Evolutionary conservation across 768 basidiomycete genomes (phyloP).

Genomic region (Wakefieldia striispora): DNA sequence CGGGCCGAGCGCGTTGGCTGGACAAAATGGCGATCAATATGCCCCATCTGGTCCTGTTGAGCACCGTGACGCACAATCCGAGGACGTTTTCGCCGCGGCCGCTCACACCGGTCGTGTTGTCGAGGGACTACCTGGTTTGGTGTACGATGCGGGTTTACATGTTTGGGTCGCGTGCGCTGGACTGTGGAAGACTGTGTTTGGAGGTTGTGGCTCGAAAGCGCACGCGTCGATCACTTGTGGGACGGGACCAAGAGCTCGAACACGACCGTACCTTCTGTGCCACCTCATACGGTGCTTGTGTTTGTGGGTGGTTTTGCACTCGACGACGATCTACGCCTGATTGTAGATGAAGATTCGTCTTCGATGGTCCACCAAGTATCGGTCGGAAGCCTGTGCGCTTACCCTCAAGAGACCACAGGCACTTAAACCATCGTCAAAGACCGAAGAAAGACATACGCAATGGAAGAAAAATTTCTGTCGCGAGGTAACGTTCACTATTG

Average conservation of each 20-base stretch:
- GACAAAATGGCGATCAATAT: slow-evolving; percentile 10
- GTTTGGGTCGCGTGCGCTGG: slow-evolving; percentile 41
- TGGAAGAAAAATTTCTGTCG: slow-evolving; percentile 61
- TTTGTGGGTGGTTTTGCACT: background rate
- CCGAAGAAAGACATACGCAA: slow-evolving; percentile 42
- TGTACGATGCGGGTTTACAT: slow-evolving; percentile 58
- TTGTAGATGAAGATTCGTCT: slow-evolving; percentile 40
- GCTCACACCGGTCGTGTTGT: slow-evolving; percentile 45
- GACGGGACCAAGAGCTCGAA: slow-evolving; percentile 8
- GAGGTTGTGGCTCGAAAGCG: slow-evolving; percentile 58
- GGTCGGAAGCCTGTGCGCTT: slow-evolving; percentile 53
- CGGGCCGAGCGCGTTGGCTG: slow-evolving; percentile 19
- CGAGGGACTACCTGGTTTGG: slow-evolving; percentile 51
- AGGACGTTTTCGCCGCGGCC: slow-evolving; percentile 37
- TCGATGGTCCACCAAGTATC: slow-evolving; percentile 47
- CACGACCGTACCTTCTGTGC: slow-evolving; percentile 8
- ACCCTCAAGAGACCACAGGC: slow-evolving; percentile 39
- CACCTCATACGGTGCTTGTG: slow-evolving; percentile 19
- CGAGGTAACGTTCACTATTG: slow-evolving; percentile 32
- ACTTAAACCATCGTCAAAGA: slow-evolving; percentile 32
- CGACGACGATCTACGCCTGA: background rate
- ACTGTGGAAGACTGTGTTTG: slow-evolving; percentile 69
- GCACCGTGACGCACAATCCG: slow-evolving; percentile 24
- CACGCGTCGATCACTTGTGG: slow-evolving; percentile 25
- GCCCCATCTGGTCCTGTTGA: slow-evolving; percentile 29